Evolutionary conservation across 1,139 yeast genomes (phyloP).

Genomic region (Blastobotrys elegans): DNA sequence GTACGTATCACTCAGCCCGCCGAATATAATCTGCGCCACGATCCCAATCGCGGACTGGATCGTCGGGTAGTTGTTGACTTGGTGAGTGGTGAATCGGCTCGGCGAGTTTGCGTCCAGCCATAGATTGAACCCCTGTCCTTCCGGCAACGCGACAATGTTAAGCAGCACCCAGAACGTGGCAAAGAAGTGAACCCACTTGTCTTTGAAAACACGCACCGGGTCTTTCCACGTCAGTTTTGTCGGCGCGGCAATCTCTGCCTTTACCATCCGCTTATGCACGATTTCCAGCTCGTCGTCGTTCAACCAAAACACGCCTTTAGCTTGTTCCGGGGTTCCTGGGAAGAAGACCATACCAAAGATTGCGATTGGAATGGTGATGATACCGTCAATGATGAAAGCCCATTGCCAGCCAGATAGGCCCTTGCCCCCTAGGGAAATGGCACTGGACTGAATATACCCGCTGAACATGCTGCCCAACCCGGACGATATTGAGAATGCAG

Average conservation of each 20-base stretch:
- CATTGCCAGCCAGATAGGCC: conserved; percentile 43
- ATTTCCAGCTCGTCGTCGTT: conserved; percentile 26
- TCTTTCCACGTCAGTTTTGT: conserved; percentile 28
- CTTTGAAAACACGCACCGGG: conserved; percentile 29
- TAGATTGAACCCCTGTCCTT: conserved; percentile 32
- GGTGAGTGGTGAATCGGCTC: conserved; percentile 21
- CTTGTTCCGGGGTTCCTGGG: conserved; percentile 61
- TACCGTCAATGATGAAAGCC: conserved; percentile 51
- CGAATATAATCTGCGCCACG: conserved; percentile 36
- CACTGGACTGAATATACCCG: conserved; percentile 41
- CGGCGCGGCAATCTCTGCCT: conserved; percentile 33
- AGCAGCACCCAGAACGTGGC: conserved; percentile 39
- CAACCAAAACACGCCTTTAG: conserved; percentile 33
- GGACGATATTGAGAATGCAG: conserved; percentile 41
- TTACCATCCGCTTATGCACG: conserved; percentile 26
- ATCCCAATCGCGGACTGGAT: conserved; percentile 45
- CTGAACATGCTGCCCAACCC: conserved; percentile 38
- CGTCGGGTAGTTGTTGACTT: conserved; percentile 44
- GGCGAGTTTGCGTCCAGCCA: conserved; percentile 29
- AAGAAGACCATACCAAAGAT: conserved; percentile 54
- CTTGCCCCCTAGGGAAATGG: conserved; percentile 40
- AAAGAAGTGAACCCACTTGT: conserved; percentile 39
- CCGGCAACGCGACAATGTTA: conserved; percentile 38
- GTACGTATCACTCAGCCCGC: conserved; percentile 36
- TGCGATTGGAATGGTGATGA: conserved; percentile 53